Percentiles rank a stretch among this genome's conserved stretches.
Evolutionary conservation across 148 eudicot genomes (phyloP).

Genomic region (Rhododendron henanense): DNA sequence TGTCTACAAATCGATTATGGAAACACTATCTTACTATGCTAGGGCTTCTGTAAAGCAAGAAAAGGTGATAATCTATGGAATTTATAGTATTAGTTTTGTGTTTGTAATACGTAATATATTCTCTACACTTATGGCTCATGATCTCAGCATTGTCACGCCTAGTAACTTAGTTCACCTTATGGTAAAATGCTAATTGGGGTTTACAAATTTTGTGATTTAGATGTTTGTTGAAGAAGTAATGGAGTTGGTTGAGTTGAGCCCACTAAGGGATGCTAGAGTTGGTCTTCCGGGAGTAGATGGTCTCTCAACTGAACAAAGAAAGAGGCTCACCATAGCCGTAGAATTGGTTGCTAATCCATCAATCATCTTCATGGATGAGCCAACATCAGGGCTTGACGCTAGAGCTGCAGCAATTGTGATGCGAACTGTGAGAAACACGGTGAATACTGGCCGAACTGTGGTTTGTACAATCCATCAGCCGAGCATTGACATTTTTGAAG

Average conservation of each 20-base stretch:
- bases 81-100: neutral
- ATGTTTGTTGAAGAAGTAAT: constrained; percentile 61
- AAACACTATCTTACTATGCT: neutral
- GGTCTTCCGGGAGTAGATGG: constrained; percentile 57
- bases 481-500: constrained; percentile 58
- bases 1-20: neutral
- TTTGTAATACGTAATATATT: neutral
- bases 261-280: constrained; percentile 33
- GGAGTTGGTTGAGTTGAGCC: constrained; percentile 46
- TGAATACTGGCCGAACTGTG: constrained; percentile 56
- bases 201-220: constrained; percentile 15
- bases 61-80: neutral
- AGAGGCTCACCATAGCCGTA: constrained; percentile 54
- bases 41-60: neutral
- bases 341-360: constrained; percentile 57
- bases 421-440: constrained; percentile 58
- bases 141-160: neutral
- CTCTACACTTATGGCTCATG: no score
- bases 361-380: constrained; percentile 61
- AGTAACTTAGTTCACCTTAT: neutral
- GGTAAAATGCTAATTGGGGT: neutral
- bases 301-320: constrained; percentile 55
- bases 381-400: constrained; percentile 56
- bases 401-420: constrained; percentile 63
- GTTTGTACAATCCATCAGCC: constrained; percentile 68